phyloP scores from a whole-genome alignment of 441 rosid species.

The Erysimum cheiri region DNA sequence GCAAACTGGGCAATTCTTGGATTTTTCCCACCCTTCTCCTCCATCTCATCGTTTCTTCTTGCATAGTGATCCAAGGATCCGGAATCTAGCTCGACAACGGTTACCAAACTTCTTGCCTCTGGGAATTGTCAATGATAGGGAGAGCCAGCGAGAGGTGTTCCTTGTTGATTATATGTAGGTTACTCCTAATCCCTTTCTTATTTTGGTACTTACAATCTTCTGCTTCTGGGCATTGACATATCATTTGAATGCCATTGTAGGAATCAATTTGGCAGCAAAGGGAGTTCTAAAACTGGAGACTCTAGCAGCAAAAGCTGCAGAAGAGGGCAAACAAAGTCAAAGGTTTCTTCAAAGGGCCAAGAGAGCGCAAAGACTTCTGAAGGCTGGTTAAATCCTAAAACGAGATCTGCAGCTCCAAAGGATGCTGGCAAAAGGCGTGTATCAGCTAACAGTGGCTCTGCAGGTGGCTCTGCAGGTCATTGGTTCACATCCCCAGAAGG shows the following conservation, averaged over 20 bases:
- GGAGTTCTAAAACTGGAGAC: slow-evolving; percentile 51
- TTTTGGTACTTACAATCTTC: slow-evolving; percentile 13
- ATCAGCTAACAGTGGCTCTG: slow-evolving; percentile 63
- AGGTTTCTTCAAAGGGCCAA: slow-evolving; percentile 47
- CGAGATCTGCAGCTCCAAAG: slow-evolving; percentile 52
- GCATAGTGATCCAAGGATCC: slow-evolving; percentile 76
- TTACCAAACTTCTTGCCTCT: slow-evolving; percentile 78
- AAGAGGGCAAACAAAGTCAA: slow-evolving; percentile 55
- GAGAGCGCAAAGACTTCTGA: slow-evolving; percentile 45
- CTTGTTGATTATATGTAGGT: slow-evolving; percentile 72
- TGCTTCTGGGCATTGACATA: slow-evolving; percentile 25
- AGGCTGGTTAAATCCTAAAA: slow-evolving; percentile 69
- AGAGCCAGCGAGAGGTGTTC: slow-evolving; percentile 47
- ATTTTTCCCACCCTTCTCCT: slow-evolving; percentile 53
- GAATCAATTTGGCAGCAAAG: slow-evolving; percentile 70
- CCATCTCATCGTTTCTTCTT: slow-evolving; percentile 81
- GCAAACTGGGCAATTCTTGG: slow-evolving; percentile 47
- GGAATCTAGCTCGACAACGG: slow-evolving; percentile 56
- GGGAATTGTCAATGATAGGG: slow-evolving; percentile 48
- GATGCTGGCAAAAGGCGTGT: slow-evolving; percentile 87
- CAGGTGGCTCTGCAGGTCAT: no score
- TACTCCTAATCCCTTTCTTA: slow-evolving; percentile 32
- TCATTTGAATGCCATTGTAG: slow-evolving; percentile 49
- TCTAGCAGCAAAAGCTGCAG: slow-evolving; percentile 48
- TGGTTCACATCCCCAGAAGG: slow-evolving; percentile 91